A percentile compares a stretch with the other conserved stretches of the same genome.
These are phyloP conservation scores for Umbilicus rupestris DNA, from an alignment of 164 flowering plant genomes.

Conservation along the genomic window DNA sequence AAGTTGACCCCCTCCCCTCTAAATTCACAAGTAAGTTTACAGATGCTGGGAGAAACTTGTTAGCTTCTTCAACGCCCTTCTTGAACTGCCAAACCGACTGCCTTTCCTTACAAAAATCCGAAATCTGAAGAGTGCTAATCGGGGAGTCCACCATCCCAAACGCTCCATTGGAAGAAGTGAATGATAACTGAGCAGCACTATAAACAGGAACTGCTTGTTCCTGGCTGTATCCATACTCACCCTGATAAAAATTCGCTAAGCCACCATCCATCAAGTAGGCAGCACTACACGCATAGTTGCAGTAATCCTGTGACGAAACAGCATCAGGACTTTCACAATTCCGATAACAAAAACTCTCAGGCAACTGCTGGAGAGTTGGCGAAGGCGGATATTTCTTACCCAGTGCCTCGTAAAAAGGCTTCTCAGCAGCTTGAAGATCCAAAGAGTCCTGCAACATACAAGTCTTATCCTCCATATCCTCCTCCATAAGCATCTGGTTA, in stretches of 20 bases:
- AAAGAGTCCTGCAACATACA: constrained; percentile 74
- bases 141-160: constrained; percentile 37
- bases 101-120: constrained; percentile 32
- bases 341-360: constrained; percentile 8
- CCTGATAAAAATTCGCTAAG: constrained; percentile 13
- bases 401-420: constrained; percentile 63
- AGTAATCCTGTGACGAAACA: constrained; percentile 6
- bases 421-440: constrained; percentile 75
- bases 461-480: constrained; percentile 72
- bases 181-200: constrained; percentile 22
- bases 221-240: constrained; percentile 15
- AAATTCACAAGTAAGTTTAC: constrained; percentile 19
- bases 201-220: constrained; percentile 8
- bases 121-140: constrained; percentile 19
- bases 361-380: constrained; percentile 19
- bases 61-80: constrained; percentile 70
- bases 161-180: constrained; percentile 29
- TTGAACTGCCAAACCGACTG: constrained; percentile 46
- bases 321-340: constrained; percentile 19
- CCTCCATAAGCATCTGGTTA: constrained; percentile 83
- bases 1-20: constrained; percentile 12
- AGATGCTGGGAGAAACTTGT: constrained; percentile 44
- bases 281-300: constrained; percentile 8
- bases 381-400: constrained; percentile 74
- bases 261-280: constrained; percentile 12